Evolutionary conservation across 257 asterid genomes (phyloP).

Genomic region (Thymus quinquecostatus): DNA sequence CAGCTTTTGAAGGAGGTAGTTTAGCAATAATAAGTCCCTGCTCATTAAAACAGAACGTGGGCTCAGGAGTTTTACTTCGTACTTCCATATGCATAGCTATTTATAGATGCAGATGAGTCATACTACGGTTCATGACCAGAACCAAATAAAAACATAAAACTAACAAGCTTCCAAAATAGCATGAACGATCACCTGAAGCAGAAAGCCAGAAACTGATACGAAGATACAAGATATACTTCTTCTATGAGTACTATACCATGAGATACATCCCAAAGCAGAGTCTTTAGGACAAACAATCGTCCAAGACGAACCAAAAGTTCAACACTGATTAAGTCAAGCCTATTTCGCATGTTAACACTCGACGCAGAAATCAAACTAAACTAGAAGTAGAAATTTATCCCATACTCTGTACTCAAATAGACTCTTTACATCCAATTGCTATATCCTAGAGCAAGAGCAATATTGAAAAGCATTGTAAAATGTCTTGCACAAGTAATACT

Average conservation of each 20-base stretch:
- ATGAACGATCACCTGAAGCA: neutral
- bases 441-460: neutral
- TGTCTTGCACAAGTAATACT: slow-evolving; percentile 6
- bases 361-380: neutral
- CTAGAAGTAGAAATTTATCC: neutral
- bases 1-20: slow-evolving; percentile 44
- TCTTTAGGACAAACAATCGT: neutral
- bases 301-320: neutral
- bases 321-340: neutral
- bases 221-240: neutral
- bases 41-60: slow-evolving; percentile 13
- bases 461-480: neutral
- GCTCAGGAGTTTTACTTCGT: slow-evolving; percentile 17
- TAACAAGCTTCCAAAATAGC: neutral
- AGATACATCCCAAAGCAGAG: slow-evolving; percentile 2
- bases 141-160: slow-evolving; percentile 14
- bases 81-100: neutral
- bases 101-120: slow-evolving; percentile 1
- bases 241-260: too few species aligned
- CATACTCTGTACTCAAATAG: neutral
- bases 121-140: slow-evolving; percentile 9
- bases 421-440: neutral
- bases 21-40: slow-evolving; percentile 64
- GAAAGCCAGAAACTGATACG: neutral
- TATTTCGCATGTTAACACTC: neutral